Conservation (phyloP, 495 filamentous ascomycete genomes). For the Penicillium canescens region DNA sequence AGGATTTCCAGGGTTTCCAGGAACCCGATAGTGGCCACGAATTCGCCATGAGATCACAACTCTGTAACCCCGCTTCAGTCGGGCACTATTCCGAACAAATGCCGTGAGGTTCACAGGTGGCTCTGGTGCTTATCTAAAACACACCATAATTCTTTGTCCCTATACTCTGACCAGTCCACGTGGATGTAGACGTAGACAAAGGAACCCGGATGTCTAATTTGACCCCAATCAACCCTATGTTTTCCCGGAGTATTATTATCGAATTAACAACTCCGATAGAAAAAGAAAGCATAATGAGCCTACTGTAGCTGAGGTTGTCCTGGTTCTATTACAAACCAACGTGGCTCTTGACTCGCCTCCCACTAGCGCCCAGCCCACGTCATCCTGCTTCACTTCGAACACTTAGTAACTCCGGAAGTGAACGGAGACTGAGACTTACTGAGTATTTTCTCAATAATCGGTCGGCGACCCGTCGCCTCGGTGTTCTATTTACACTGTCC, state of each 20-base stretch:
- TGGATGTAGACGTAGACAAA: not conserved
- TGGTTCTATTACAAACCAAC: not conserved
- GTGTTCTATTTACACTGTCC: too few species aligned
- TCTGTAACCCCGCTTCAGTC: not conserved
- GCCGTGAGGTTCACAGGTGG: not conserved
- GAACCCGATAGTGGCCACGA: not conserved
- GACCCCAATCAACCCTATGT: not conserved
- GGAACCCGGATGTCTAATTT: not conserved
- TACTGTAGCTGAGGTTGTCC: not conserved
- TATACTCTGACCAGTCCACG: not conserved
- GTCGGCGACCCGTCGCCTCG: too few species aligned
- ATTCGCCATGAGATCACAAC: slow-evolving; percentile 6
- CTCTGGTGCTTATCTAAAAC: not conserved
- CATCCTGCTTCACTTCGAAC: not conserved
- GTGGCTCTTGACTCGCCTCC: slow-evolving; percentile 5
- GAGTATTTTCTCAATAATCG: too few species aligned
- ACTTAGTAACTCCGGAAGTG: too few species aligned
- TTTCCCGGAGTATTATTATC: not conserved
- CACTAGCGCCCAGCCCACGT: not conserved
- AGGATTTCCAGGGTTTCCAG: not conserved
- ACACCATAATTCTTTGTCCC: not conserved
- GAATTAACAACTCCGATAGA: not conserved
- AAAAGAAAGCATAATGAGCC: not conserved
- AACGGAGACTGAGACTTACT: too few species aligned
- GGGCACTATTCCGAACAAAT: not conserved